A percentile compares a stretch with the other conserved stretches of the same genome.
Conservation (phyloP, 1,139 yeast genomes). For the Casaregolazyma suthepensis region DNA sequence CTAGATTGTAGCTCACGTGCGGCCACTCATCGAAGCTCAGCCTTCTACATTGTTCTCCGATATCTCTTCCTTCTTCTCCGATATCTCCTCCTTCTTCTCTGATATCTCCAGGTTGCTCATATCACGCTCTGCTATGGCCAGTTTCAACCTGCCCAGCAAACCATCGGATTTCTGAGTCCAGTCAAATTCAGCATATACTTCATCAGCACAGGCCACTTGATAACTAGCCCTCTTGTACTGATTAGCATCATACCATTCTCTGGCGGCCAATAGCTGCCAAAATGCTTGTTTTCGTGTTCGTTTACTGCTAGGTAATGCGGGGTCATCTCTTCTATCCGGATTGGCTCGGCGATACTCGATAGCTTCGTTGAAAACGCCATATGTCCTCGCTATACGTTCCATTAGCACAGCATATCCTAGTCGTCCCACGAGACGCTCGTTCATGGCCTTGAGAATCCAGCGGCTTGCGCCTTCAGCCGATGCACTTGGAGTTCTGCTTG, state of each 20-base stretch:
- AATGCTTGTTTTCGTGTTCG: constrained; percentile 69
- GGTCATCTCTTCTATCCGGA: constrained; percentile 23
- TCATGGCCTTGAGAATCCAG: constrained; percentile 34
- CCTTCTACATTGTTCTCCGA: constrained; percentile 1
- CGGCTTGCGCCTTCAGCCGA: constrained; percentile 33
- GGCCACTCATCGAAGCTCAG: not conserved
- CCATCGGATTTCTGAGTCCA: constrained; percentile 27
- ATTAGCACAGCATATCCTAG: constrained; percentile 41
- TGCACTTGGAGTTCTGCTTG: constrained; percentile 25
- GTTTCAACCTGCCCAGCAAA: constrained; percentile 19
- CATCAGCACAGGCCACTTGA: constrained; percentile 25
- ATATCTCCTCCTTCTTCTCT: not conserved
- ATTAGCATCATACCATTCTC: constrained; percentile 51
- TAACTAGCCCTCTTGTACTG: constrained; percentile 20
- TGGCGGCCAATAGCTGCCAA: constrained; percentile 73
- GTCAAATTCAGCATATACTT: constrained; percentile 20
- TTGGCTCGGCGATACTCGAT: constrained; percentile 3
- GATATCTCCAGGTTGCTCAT: not conserved
- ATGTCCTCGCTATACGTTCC: constrained; percentile 45
- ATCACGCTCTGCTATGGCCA: not conserved
- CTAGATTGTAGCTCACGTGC: too few species aligned
- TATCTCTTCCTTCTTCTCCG: not conserved
- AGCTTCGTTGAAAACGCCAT: constrained; percentile 23
- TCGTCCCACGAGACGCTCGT: constrained; percentile 34
- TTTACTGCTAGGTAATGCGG: constrained; percentile 25